Base-by-base conservation (phyloP, 768 basidiomycete genomes). In the Boletales sp. region DNA sequence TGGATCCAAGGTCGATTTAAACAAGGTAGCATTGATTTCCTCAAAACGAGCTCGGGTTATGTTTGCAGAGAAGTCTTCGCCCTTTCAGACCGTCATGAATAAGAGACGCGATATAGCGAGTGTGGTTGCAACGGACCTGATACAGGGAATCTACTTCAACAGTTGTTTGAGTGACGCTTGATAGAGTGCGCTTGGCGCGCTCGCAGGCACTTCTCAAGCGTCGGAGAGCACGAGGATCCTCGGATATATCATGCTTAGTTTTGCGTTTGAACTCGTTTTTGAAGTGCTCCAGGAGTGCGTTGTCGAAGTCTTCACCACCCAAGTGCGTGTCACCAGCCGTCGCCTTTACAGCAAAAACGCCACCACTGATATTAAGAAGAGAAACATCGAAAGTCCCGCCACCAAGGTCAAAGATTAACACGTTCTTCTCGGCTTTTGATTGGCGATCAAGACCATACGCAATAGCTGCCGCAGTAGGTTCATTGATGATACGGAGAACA, bases 351-450 rank as follows among this genome's bases (percentile, higher is more conserved):
- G 94, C 94, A 68, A 98, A 98, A 67, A 98, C 93, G 74, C 95
- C 95, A 67, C 94, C 94, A 59, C 80, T 90, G 78, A 98, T 97
- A 74, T 93, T 94, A 60, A 99, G 82, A 48, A 99, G 84, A 48
- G 97, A 99, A 48, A 98, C 97, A 88, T 98, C 97, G 79, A 99
- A 98, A 59, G 97, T 99, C 78, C 95, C 95, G 79, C 95, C 95
- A 69, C 95, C 95, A 51, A 99, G 81, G 79, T 99, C 95, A 79
- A 99, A 99, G 71, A 99, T 98, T 69, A 99, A 86, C 53, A 99
- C 95, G 67, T 95, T 97, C 75, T 92, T 93, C 81, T 98, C 95
- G 53, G 82, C 76, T 74, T 90, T 91, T 66, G 87, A 84, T 76
- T 97, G 91, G 67, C 90, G 87, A 72, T 98, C 97, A 49, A 91